phyloP scores from a whole-genome alignment of 2,329 filamentous ascomycete genomes.

The Cercospora sp. region DNA sequence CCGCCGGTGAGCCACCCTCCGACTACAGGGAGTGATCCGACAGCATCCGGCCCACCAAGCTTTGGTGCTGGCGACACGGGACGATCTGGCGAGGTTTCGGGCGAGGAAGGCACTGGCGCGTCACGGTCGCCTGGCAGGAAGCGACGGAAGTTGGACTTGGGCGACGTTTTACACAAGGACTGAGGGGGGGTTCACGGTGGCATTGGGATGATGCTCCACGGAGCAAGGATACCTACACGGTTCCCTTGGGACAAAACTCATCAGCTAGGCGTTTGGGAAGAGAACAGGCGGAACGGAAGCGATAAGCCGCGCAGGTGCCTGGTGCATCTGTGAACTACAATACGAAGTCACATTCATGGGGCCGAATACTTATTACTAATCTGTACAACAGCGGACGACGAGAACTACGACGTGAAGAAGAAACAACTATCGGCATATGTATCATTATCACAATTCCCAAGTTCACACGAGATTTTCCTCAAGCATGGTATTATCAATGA shows the following conservation, averaged over 20 bases:
- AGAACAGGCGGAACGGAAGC: not conserved
- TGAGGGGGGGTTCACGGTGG: not conserved
- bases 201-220: not conserved
- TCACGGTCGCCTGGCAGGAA: constrained; percentile 28
- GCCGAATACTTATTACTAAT: not conserved
- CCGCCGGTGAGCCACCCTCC: not conserved
- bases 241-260: not conserved
- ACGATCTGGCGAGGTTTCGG: constrained; percentile 18
- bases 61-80: not conserved
- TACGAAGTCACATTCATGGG: not conserved
- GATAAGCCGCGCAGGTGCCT: not conserved
- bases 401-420: not conserved
- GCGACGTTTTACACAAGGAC: constrained; percentile 35
- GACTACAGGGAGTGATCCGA: not conserved
- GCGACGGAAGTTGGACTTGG: constrained; percentile 35
- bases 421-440: not conserved
- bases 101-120: constrained; percentile 28
- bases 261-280: not conserved
- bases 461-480: too few species aligned
- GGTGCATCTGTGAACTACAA: not conserved
- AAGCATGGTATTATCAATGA: not conserved
- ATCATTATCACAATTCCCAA: not conserved
- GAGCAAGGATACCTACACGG: not conserved
- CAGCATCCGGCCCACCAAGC: not conserved
- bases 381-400: not conserved